Conservation (phyloP, 83 land plant species). For the Picea abies region DNA sequence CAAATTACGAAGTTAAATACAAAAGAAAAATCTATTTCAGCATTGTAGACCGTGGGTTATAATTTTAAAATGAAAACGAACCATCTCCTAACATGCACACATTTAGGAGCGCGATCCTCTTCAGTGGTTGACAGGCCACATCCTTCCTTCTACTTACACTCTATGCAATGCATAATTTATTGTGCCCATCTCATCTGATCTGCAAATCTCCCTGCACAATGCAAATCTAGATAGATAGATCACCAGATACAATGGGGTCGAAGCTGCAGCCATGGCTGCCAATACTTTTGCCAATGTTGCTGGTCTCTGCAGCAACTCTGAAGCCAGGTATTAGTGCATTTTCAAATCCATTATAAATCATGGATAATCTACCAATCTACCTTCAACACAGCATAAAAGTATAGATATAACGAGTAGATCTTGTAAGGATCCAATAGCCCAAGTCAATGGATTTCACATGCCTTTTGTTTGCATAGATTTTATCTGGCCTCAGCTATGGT, state of each 20-base stretch:
- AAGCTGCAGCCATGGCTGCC: neutral
- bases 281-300: neutral
- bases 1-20: too few relatives aligned
- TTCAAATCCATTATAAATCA: neutral
- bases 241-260: neutral
- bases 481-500: neutral
- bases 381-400: neutral
- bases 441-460: neutral
- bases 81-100: too few relatives aligned
- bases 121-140: neutral
- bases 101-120: slow-evolving; percentile 12
- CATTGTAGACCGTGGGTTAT: too few relatives aligned
- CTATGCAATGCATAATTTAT: neutral
- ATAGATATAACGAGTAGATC: neutral
- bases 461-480: neutral
- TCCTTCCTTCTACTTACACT: neutral
- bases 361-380: neutral
- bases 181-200: neutral
- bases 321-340: neutral
- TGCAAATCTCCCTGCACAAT: neutral
- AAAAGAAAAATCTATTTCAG: too few relatives aligned
- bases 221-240: neutral
- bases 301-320: slow-evolving; percentile 6
- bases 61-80: neutral
- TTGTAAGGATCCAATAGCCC: neutral